phyloP scores from a whole-genome alignment of 345 rosid species.

The Dipteronia sinensis region DNA sequence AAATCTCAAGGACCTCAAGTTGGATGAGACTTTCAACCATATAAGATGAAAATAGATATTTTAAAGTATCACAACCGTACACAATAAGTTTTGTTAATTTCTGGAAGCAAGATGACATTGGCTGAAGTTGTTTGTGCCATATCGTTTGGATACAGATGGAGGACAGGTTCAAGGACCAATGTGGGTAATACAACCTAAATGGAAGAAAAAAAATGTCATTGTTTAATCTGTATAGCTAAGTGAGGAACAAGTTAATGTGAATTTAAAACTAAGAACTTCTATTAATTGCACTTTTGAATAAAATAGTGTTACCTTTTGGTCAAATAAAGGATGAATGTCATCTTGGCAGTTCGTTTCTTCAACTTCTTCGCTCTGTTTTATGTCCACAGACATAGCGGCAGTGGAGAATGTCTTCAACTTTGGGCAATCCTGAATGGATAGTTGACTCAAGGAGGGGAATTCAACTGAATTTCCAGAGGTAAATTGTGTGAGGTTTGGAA shows the following conservation, averaged over 20 bases:
- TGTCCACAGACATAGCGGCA: neutral
- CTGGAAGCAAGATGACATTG: no score
- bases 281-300: neutral
- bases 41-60: no score
- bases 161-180: no score
- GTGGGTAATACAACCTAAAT: neutral
- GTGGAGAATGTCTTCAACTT: neutral
- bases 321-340: neutral
- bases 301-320: neutral
- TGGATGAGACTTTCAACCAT: no score
- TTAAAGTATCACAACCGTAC: no score
- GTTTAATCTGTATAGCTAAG: neutral
- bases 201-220: neutral
- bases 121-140: no score
- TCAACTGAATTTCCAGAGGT: neutral
- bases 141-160: no score
- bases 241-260: no score
- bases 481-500: neutral
- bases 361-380: neutral
- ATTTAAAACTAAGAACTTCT: no score
- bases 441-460: neutral
- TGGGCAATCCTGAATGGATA: neutral
- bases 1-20: no score
- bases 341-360: neutral
- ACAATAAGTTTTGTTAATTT: no score